Percentiles rank a stretch among this genome's conserved stretches.
These are phyloP conservation scores for Vicia faba DNA, from an alignment of 306 rosid species.

Conservation along the genomic window DNA sequence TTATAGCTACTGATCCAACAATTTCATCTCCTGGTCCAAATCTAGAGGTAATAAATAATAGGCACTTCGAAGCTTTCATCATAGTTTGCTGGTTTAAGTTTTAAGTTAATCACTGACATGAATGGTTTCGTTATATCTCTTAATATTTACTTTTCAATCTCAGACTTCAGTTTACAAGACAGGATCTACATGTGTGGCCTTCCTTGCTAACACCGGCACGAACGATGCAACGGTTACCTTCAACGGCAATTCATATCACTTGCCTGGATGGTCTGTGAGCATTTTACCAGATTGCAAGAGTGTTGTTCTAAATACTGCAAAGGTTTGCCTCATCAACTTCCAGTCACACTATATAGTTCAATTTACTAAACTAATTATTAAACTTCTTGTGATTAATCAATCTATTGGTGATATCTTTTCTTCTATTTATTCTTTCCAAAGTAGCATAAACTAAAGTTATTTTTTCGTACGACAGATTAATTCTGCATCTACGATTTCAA, in stretches of 20 bases:
- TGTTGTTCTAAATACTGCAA: conserved; percentile 87
- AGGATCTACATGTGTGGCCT: conserved; percentile 74
- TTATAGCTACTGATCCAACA: conserved; percentile 76
- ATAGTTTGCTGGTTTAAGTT: conserved; percentile 2
- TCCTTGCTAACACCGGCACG: conserved; percentile 73
- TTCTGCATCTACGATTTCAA: conserved; percentile 59
- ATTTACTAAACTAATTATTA: too few species aligned
- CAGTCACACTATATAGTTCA: too few species aligned
- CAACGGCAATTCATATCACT: conserved; percentile 70
- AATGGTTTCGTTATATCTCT: not conserved
- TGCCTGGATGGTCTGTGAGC: conserved; percentile 99
- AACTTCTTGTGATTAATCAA: too few species aligned
- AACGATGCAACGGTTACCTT: conserved; percentile 73
- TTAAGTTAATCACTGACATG: not conserved
- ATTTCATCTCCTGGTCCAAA: conserved; percentile 66
- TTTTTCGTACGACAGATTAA: conserved; percentile 61
- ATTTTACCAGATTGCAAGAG: conserved; percentile 95
- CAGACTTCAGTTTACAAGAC: conserved; percentile 84
- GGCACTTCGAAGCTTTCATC: not conserved
- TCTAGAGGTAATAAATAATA: conserved; percentile 66
- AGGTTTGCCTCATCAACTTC: conserved; percentile 51
- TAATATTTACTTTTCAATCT: conserved; percentile 29
- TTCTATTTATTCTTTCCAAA: conserved; percentile 6
- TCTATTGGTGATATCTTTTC: not conserved
- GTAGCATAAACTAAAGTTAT: conserved; percentile 18